These are phyloP conservation scores for Pleurozium schreberi DNA, from an alignment of 225 moss, liverwort and hornwort genomes.

Conservation along the genomic window DNA sequence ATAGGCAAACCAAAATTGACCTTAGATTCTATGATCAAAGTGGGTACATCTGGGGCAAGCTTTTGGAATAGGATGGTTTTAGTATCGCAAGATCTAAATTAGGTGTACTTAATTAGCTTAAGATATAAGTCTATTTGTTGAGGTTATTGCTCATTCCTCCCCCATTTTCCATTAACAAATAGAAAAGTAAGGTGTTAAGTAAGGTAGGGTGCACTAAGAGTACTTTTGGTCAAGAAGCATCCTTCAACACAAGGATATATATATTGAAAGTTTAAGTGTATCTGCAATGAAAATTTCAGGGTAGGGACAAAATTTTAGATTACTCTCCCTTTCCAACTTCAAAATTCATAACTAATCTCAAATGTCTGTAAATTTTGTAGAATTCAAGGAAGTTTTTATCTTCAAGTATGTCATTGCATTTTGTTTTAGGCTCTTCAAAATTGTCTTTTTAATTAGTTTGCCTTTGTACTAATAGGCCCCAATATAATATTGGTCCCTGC, in stretches of 20 bases:
- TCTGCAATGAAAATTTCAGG: not conserved
- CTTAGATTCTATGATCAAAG: not conserved
- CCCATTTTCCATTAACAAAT: not conserved
- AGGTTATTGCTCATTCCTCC: accelerated
- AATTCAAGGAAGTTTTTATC: not conserved
- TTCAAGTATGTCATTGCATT: not conserved
- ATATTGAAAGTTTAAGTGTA: not conserved
- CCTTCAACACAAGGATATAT: not conserved
- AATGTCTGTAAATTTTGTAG: not conserved
- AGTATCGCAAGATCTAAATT: no score
- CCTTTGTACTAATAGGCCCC: not conserved
- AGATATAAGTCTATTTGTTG: not conserved
- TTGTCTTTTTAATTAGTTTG: no score
- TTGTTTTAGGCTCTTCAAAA: not conserved
- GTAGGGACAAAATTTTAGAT: accelerated
- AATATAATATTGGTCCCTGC: accelerated
- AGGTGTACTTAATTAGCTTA: not conserved
- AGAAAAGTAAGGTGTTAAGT: no score
- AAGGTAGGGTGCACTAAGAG: not conserved
- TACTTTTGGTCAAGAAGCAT: no score
- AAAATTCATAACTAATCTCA: no score
- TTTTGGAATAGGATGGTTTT: not conserved
- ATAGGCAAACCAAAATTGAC: not conserved
- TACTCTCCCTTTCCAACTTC: not conserved
- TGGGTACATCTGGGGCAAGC: accelerated